Conservation (phyloP, 495 filamentous ascomycete species). For the Jackrogersella minutella region DNA sequence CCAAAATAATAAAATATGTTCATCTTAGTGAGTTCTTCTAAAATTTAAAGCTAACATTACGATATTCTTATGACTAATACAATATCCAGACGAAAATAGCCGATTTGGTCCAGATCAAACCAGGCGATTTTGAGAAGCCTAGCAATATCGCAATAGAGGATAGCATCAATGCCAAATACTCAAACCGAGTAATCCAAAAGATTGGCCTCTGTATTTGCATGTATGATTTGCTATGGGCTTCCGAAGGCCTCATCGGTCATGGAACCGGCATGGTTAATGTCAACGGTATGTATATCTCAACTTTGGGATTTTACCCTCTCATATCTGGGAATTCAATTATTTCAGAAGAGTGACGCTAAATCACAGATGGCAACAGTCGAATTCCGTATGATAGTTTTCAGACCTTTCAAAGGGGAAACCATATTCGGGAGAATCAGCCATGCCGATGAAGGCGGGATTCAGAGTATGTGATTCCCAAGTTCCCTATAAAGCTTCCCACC, state of each 20-base stretch:
- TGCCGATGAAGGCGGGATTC: conserved; percentile 75
- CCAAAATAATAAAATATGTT: no score
- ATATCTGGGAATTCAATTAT: no score
- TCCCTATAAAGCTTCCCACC: neutral
- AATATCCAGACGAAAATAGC: conserved; percentile 70
- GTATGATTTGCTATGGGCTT: conserved; percentile 83
- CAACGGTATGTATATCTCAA: conserved; percentile 68
- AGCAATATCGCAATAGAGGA: conserved; percentile 85
- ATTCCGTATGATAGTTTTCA: conserved; percentile 91
- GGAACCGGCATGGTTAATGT: conserved; percentile 89
- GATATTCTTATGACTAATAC: neutral
- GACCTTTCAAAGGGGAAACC: conserved; percentile 92
- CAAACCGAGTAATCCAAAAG: conserved; percentile 73
- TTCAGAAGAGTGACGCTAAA: no score
- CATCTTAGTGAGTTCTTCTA: conserved; percentile 45
- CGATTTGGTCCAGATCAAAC: conserved; percentile 90
- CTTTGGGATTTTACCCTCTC: neutral
- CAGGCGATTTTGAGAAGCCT: conserved; percentile 82
- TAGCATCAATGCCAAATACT: conserved; percentile 93
- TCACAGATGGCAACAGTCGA: conserved; percentile 66
- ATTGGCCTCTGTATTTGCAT: conserved; percentile 91
- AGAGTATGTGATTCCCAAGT: conserved; percentile 60
- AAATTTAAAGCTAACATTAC: neutral
- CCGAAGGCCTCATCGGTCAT: conserved; percentile 92
- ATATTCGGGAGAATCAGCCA: conserved; percentile 80